Evolutionary conservation across 495 filamentous ascomycete genomes (phyloP).

Genomic region (Hypoxylon subgilvum): DNA sequence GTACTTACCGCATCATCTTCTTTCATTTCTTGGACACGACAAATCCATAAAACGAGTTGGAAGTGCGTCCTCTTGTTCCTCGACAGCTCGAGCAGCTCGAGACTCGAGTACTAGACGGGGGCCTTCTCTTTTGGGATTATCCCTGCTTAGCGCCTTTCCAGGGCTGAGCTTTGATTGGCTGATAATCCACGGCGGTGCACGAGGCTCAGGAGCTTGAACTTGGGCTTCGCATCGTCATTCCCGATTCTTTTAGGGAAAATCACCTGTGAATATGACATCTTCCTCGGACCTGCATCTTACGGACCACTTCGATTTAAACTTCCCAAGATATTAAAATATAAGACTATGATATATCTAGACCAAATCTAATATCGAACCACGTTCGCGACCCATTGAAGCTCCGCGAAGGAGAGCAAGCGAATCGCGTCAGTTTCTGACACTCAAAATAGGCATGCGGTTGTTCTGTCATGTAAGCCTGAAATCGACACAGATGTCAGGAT

Average conservation of each 20-base stretch:
- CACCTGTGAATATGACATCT: conserved; percentile 16
- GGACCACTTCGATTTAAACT: background rate
- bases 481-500: conserved; percentile 62
- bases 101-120: conserved; percentile 20
- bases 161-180: conserved; percentile 12
- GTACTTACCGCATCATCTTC: no score
- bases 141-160: conserved; percentile 19
- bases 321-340: background rate
- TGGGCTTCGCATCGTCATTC: conserved; percentile 33
- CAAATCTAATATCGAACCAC: conserved; percentile 18
- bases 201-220: conserved; percentile 39
- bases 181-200: conserved; percentile 18
- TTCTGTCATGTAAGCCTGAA: conserved; percentile 35
- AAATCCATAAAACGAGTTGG: no score
- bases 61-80: no score
- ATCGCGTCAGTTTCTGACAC: conserved; percentile 9
- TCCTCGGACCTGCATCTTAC: no score
- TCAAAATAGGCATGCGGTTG: conserved; percentile 39
- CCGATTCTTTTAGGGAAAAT: background rate
- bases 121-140: conserved; percentile 22
- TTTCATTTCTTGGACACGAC: no score
- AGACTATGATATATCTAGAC: background rate
- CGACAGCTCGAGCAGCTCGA: no score
- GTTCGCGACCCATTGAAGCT: conserved; percentile 18
- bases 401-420: conserved; percentile 13